Base-by-base conservation (phyloP, 306 rosid species). In the Lathyrus oleraceus region DNA sequence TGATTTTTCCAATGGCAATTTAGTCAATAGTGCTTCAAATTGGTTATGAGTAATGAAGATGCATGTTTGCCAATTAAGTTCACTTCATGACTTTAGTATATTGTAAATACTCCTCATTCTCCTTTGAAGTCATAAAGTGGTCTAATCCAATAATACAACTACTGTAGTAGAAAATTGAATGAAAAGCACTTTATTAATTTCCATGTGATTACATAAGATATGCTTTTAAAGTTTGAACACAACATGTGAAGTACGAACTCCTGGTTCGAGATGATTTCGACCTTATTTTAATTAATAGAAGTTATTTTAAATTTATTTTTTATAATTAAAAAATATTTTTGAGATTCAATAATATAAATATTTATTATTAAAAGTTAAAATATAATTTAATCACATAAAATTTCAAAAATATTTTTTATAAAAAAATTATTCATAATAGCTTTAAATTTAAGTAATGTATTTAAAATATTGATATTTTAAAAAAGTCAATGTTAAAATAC, bases 191-290 rank as follows among this genome's bases (percentile, higher is more conserved):
- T 52, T 53, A 35, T 52, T 19, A 16, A 35, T 16, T 61, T 73
- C 71, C 79, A 79, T 54, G 83, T 73, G 79, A 61, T 67, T 15
- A 67, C 72, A 61, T 61, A 54, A 36, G 60, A 73, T 74, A 67
- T 79, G 82, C 35, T 67, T 73, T 60, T 51, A 57, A 66, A 58
- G 58, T 70, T 43, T 74, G 40, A 76, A 57, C 78, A 79, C 53
- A 1, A 38, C 83, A 79, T 36, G 79, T 79, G 83, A 73, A 61
- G 61, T 59, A 47, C 40, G 63, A 57, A 57, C 71, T 72, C 75
- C 53, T 21, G 12, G 23, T 14, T 66, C 20, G 38, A 51, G 44
- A 38, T 72, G 30, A 42, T 38, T 14, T 63, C 67, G 53, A 53
- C 44, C 67, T 39, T 11, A 77, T 10, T 77, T 54, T 11, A 54